A percentile compares a stretch with the other conserved stretches of the same genome.
These are phyloP conservation scores for Nicotiana tabacum DNA, from an alignment of 257 asterid species.

Conservation along the genomic window DNA sequence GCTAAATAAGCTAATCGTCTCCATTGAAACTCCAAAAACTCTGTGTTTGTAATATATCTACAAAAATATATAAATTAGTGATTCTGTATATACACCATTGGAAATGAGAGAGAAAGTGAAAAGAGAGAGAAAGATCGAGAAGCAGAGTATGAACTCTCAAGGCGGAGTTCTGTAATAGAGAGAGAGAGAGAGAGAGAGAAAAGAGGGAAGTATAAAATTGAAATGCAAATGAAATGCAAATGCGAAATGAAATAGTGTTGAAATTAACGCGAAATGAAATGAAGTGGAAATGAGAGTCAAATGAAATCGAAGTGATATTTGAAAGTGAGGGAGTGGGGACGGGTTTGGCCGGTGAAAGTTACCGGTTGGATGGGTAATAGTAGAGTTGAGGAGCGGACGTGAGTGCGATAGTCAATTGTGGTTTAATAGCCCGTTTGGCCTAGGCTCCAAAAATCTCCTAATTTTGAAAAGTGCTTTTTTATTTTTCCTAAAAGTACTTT, in stretches of 20 bases:
- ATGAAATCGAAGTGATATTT: not conserved
- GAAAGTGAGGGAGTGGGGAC: constrained; percentile 5
- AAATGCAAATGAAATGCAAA: not conserved
- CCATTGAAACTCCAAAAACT: not conserved
- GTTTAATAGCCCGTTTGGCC: not conserved
- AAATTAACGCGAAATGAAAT: constrained; percentile 46
- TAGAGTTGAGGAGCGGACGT: constrained; percentile 9
- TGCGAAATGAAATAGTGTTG: constrained; percentile 26
- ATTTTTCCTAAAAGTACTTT: too few relatives aligned
- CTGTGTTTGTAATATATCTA: not conserved
- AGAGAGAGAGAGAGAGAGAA: constrained; percentile 10
- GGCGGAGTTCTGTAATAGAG: constrained; percentile 18
- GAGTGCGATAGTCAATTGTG: constrained; percentile 13
- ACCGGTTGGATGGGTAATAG: constrained; percentile 8
- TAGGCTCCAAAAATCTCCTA: too few relatives aligned
- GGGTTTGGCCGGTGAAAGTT: constrained; percentile 18
- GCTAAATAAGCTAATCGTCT: not conserved
- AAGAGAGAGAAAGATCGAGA: constrained; percentile 29
- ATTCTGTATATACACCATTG: not conserved
- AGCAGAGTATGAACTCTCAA: constrained; percentile 18
- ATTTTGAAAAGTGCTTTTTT: too few relatives aligned
- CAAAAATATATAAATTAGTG: not conserved
- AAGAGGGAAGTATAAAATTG: constrained; percentile 19
- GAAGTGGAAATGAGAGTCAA: constrained; percentile 13
- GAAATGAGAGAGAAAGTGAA: constrained; percentile 23